phyloP scores from a whole-genome alignment of 495 filamentous ascomycete genomes.

The Sphaerosporella brunnea region DNA sequence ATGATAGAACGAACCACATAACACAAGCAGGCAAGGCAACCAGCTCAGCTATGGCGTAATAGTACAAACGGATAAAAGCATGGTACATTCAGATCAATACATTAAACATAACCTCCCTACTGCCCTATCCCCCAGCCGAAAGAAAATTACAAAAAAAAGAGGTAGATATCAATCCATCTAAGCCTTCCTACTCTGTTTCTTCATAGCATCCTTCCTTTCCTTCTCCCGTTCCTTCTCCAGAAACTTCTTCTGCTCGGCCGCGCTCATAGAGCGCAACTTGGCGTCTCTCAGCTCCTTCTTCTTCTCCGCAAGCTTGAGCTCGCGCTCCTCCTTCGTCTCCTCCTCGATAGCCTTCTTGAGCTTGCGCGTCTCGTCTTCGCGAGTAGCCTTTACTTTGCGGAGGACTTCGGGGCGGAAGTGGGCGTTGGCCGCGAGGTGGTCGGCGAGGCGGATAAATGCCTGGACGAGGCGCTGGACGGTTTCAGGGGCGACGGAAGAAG shows the following conservation, averaged over 20 bases:
- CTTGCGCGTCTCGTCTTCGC: slow-evolving; percentile 67
- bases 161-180: neutral
- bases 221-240: slow-evolving; percentile 79
- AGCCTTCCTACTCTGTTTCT: slow-evolving; percentile 36
- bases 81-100: no score
- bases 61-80: no score
- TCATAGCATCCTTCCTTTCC: slow-evolving; percentile 52
- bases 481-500: slow-evolving; percentile 42
- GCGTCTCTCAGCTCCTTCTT: slow-evolving; percentile 89
- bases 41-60: no score
- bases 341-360: slow-evolving; percentile 68
- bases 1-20: no score
- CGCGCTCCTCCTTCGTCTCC: slow-evolving; percentile 85
- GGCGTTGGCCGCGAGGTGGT: slow-evolving; percentile 53
- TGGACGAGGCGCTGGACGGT: slow-evolving; percentile 61
- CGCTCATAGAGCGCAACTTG: slow-evolving; percentile 61
- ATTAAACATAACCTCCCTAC: neutral
- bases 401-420: slow-evolving; percentile 82
- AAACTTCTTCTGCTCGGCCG: slow-evolving; percentile 89
- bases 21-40: no score
- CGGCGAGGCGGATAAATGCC: slow-evolving; percentile 68
- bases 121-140: neutral
- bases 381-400: slow-evolving; percentile 59
- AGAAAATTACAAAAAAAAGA: neutral
- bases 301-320: slow-evolving; percentile 55